These are phyloP conservation scores for Apiospora koreana DNA, from an alignment of 2,329 filamentous ascomycete genomes.

Conservation along the genomic window DNA sequence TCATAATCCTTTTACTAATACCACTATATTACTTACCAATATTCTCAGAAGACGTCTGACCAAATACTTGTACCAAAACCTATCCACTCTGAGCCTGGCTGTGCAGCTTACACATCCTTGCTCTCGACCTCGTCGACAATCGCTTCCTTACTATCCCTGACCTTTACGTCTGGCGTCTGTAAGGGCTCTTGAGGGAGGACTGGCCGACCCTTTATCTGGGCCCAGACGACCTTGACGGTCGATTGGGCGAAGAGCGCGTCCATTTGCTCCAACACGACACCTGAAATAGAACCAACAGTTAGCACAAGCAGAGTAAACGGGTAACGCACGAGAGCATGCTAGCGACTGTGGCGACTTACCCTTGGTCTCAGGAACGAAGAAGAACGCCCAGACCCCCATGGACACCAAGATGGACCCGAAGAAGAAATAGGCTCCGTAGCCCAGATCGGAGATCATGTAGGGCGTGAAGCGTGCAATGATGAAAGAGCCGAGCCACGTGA, in stretches of 20 bases:
- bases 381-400: slow-evolving; percentile 41
- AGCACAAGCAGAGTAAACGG: neutral
- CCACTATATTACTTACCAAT: too few relatives aligned
- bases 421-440: slow-evolving; percentile 47
- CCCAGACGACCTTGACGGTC: slow-evolving; percentile 11
- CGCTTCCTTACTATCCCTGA: neutral
- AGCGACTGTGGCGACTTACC: slow-evolving; percentile 26
- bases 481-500: slow-evolving; percentile 26
- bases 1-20: too few relatives aligned
- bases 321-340: neutral
- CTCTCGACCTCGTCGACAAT: neutral
- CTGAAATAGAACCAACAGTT: neutral
- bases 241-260: slow-evolving; percentile 26
- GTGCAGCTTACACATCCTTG: neutral
- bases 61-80: neutral
- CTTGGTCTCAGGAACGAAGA: slow-evolving; percentile 46
- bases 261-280: slow-evolving; percentile 39
- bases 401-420: slow-evolving; percentile 42
- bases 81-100: too few relatives aligned
- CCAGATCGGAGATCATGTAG: slow-evolving; percentile 28
- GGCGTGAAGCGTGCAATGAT: slow-evolving; percentile 25
- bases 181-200: neutral
- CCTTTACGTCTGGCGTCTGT: neutral
- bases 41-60: too few relatives aligned
- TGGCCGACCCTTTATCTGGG: slow-evolving; percentile 2